A percentile compares a stretch with the other conserved stretches of the same genome.
Conservation (phyloP, 2,329 filamentous ascomycete species). For the Alternaria arborescens region DNA sequence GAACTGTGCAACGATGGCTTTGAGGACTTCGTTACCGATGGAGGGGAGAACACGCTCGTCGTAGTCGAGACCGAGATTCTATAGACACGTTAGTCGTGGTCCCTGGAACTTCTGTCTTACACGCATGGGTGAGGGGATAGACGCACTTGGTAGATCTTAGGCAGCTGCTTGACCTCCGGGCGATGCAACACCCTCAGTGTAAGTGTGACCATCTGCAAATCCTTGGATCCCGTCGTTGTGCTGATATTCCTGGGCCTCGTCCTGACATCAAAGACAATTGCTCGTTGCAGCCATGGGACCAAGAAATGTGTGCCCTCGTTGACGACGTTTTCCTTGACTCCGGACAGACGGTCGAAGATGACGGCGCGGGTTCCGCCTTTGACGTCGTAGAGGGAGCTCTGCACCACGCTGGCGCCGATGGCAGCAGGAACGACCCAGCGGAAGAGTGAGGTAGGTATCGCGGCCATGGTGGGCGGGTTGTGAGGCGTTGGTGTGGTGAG, state of each 20-base stretch:
- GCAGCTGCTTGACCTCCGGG: constrained; percentile 89
- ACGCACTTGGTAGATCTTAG: constrained; percentile 96
- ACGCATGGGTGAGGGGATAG: background rate
- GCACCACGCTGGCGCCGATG: constrained; percentile 71
- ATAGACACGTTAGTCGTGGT: background rate
- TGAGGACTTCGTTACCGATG: constrained; percentile 65
- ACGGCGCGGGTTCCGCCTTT: constrained; percentile 93
- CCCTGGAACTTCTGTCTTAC: background rate
- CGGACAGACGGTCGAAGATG: constrained; percentile 93
- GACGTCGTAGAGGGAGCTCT: constrained; percentile 94
- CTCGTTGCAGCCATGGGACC: constrained; percentile 92
- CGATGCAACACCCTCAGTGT: constrained; percentile 94
- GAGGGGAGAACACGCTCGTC: constrained; percentile 72
- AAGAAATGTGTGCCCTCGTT: constrained; percentile 98
- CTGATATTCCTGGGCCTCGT: constrained; percentile 98
- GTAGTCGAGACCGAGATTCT: constrained; percentile 98
- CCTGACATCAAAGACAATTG: constrained; percentile 94
- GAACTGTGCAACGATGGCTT: constrained; percentile 63
- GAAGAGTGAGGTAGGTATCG: constrained; percentile 46
- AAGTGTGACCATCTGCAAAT: constrained; percentile 99
- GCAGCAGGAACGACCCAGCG: constrained; percentile 75
- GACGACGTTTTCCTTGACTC: constrained; percentile 90
- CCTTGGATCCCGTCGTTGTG: constrained; percentile 97
- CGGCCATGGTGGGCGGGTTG: constrained; percentile 47
- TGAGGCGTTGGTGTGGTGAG: constrained; percentile 28